Conservation (phyloP, 179 eudicot genomes). For the Silene coronaria region DNA sequence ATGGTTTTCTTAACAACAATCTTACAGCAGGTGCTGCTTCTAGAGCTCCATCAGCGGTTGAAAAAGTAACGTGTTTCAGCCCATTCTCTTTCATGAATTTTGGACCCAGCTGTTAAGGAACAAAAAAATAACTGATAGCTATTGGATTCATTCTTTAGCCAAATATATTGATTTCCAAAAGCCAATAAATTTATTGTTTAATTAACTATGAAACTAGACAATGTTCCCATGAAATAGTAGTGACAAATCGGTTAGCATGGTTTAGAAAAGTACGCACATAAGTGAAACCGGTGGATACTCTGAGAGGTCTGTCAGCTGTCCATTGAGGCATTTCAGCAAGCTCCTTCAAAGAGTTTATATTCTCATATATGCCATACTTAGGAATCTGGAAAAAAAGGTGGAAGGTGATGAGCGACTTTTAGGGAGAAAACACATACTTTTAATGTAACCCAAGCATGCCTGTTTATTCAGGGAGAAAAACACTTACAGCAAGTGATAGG, state of each 20-base stretch:
- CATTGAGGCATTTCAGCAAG: slow-evolving; percentile 92
- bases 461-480: background rate
- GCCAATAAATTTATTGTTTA: background rate
- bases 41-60: slow-evolving; percentile 95
- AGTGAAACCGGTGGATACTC: slow-evolving; percentile 93
- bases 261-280: slow-evolving; percentile 40
- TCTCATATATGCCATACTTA: slow-evolving; percentile 88
- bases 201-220: background rate
- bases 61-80: slow-evolving; percentile 65
- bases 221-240: background rate
- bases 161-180: background rate
- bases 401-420: no score
- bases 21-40: slow-evolving; percentile 99
- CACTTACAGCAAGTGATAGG: slow-evolving; percentile 81
- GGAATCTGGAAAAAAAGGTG: slow-evolving; percentile 51
- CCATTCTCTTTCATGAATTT: slow-evolving; percentile 87
- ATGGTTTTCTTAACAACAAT: background rate
- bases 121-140: background rate
- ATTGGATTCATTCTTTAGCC: background rate
- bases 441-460: background rate
- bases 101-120: slow-evolving; percentile 63
- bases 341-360: slow-evolving; percentile 76
- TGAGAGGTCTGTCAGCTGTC: slow-evolving; percentile 83
- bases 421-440: background rate
- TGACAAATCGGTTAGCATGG: background rate